Evolutionary conservation across 225 moss, liverwort and hornwort species (phyloP).

Genomic region (Polytrichum formosum): DNA sequence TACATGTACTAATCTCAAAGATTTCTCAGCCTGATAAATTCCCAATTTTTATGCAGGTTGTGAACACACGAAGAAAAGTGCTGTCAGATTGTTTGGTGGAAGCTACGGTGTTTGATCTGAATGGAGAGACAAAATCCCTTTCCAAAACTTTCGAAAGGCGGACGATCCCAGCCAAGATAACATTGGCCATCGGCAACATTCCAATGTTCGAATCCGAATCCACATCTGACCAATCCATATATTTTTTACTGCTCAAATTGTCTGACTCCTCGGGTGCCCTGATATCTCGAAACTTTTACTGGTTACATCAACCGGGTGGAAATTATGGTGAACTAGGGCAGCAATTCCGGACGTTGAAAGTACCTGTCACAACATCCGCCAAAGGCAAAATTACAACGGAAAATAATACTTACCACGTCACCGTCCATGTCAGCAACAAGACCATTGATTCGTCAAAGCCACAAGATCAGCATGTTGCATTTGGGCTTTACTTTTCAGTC

Average conservation of each 20-base stretch:
- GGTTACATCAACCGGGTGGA: conserved; percentile 59
- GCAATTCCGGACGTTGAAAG: conserved; percentile 55
- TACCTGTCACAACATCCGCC: conserved; percentile 40
- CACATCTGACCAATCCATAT: conserved; percentile 37
- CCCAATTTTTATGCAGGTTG: conserved; percentile 43
- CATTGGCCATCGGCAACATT: conserved; percentile 43
- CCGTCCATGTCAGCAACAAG: conserved; percentile 45
- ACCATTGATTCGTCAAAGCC: not conserved
- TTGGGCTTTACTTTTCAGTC: conserved; percentile 76
- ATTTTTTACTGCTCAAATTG: conserved; percentile 70
- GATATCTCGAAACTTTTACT: conserved; percentile 87
- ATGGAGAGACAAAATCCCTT: conserved; percentile 34
- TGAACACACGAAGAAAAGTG: conserved; percentile 59
- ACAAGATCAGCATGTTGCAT: conserved; percentile 37
- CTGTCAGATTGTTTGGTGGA: conserved; percentile 42
- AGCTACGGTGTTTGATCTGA: conserved; percentile 57
- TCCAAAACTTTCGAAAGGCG: conserved; percentile 26
- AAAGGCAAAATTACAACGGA: conserved; percentile 12
- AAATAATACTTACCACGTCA: conserved; percentile 19
- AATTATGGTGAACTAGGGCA: conserved; percentile 60
- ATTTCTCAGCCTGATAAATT: too few species aligned
- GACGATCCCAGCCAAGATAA: conserved; percentile 41
- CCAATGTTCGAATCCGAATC: conserved; percentile 43
- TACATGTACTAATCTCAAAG: not conserved
- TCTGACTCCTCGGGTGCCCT: conserved; percentile 30